A percentile compares a stretch with the other conserved stretches of the same genome.
Conservation (phyloP, 2,329 filamentous ascomycete genomes). For the Colletotrichum scovillei region DNA sequence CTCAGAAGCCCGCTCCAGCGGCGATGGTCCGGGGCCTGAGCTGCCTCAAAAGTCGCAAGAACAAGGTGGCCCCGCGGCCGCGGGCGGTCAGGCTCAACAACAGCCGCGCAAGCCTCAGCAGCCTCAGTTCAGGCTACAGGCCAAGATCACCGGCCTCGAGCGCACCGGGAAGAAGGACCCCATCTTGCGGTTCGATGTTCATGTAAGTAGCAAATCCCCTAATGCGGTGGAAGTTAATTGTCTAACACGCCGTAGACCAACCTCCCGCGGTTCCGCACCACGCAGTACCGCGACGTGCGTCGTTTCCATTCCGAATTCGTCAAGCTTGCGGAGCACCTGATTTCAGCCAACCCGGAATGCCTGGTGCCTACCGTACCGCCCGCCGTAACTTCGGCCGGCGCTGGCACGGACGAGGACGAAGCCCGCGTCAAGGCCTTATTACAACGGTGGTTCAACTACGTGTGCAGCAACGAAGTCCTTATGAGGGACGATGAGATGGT, state of each 20-base stretch:
- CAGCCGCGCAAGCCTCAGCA: conserved; percentile 69
- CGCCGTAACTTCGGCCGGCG: conserved; percentile 92
- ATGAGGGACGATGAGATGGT: conserved; percentile 98
- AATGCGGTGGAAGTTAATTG: not conserved
- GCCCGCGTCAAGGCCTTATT: conserved; percentile 86
- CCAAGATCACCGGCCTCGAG: conserved; percentile 94
- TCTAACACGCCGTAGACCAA: conserved; percentile 76
- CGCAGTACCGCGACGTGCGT: conserved; percentile 96
- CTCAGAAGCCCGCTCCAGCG: conserved; percentile 34
- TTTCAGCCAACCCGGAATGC: conserved; percentile 97
- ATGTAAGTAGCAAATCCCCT: conserved; percentile 69
- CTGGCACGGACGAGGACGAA: conserved; percentile 97
- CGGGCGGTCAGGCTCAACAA: conserved; percentile 42
- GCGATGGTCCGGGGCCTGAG: conserved; percentile 37
- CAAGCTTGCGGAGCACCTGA: conserved; percentile 95
- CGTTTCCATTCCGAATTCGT: conserved; percentile 95
- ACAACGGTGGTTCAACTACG: conserved; percentile 94
- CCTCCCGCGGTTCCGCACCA: conserved; percentile 96
- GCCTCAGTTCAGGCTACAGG: conserved; percentile 86
- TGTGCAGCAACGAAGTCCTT: conserved; percentile 91
- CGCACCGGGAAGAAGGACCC: conserved; percentile 95
- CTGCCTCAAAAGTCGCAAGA: conserved; percentile 40
- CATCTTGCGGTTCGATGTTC: conserved; percentile 93
- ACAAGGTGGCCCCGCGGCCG: conserved; percentile 38
- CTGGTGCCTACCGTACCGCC: conserved; percentile 94